A percentile compares a stretch with the other conserved stretches of the same genome.
Conservation (phyloP, 1,284 basidiomycete genomes). For the Ceraceosorus bombacis region DNA sequence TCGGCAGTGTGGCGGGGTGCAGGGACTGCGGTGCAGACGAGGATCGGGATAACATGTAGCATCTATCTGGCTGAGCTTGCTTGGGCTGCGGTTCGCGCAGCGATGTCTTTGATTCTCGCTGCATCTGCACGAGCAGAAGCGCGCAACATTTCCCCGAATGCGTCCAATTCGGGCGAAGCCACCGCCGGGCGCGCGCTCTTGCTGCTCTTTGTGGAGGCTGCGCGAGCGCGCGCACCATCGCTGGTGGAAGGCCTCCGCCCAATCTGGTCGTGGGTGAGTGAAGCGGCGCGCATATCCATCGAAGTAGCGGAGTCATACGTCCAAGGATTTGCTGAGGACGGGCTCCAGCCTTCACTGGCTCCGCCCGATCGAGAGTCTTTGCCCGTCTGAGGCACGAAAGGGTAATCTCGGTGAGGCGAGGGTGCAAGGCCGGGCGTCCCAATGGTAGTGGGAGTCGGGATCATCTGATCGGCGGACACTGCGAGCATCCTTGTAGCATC, state of each 20-base stretch:
- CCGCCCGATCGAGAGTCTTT: too few species aligned
- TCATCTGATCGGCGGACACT: conserved; percentile 3
- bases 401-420: not conserved
- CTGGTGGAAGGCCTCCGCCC: not conserved
- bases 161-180: not conserved
- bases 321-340: not conserved
- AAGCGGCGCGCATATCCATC: not conserved
- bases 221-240: not conserved
- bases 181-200: not conserved
- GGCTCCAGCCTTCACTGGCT: too few species aligned
- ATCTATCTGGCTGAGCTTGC: too few species aligned
- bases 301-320: conserved; percentile 1
- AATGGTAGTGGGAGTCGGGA: conserved; percentile 1
- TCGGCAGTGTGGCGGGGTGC: too few species aligned
- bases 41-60: too few species aligned
- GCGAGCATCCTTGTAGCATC: conserved; percentile 10
- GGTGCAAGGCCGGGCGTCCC: not conserved
- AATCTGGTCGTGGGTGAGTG: not conserved
- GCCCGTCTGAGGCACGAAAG: not conserved
- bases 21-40: too few species aligned
- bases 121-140: conserved; percentile 2
- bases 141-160: conserved; percentile 7
- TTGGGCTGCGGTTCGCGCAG: not conserved
- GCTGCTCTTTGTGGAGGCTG: not conserved
- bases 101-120: conserved; percentile 5